Conservation (phyloP, 352 stramenopile genomes). For the Phytophthora boehmeriae region DNA sequence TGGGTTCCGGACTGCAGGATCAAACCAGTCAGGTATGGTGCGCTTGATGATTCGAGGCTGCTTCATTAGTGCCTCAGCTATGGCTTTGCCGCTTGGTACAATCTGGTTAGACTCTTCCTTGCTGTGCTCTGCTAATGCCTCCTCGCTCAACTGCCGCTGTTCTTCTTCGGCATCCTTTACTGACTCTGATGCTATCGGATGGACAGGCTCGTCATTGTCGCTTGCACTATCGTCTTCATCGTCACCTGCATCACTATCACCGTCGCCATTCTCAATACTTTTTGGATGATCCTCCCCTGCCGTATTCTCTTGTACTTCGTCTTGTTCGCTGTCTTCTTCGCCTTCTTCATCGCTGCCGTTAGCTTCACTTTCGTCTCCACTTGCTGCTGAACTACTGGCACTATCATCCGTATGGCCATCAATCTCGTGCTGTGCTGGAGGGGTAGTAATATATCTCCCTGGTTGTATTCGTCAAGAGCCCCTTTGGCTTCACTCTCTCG, state of each 20-base stretch:
- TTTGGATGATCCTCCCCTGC: constrained; percentile 15
- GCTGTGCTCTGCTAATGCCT: constrained; percentile 37
- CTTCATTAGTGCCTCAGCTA: constrained; percentile 46
- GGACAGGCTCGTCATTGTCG: constrained; percentile 14
- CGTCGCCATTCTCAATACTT: constrained; percentile 15
- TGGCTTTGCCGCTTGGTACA: constrained; percentile 13
- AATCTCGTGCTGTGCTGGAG: constrained; percentile 64
- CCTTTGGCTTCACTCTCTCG: constrained; percentile 29
- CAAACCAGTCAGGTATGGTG: constrained; percentile 43
- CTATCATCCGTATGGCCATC: constrained; percentile 84
- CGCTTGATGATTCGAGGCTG: constrained; percentile 59
- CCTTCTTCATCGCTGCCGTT: constrained; percentile 24
- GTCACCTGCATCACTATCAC: constrained; percentile 28
- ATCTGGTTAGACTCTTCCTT: constrained; percentile 15
- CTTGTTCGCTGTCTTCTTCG: constrained; percentile 10
- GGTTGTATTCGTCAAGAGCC: constrained; percentile 44
- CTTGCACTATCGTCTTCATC: constrained; percentile 31
- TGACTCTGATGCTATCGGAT: constrained; percentile 8
- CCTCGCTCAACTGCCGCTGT: constrained; percentile 22
- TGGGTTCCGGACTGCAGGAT: constrained; percentile 51
- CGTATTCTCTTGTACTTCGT: constrained; percentile 8
- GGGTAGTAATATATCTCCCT: constrained; percentile 61
- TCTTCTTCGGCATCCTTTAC: constrained; percentile 11
- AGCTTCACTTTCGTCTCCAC: constrained; percentile 43
- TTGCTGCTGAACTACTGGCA: constrained; percentile 67